Conservation (phyloP, 2,329 filamentous ascomycete species). For the Massarina eburnea region DNA sequence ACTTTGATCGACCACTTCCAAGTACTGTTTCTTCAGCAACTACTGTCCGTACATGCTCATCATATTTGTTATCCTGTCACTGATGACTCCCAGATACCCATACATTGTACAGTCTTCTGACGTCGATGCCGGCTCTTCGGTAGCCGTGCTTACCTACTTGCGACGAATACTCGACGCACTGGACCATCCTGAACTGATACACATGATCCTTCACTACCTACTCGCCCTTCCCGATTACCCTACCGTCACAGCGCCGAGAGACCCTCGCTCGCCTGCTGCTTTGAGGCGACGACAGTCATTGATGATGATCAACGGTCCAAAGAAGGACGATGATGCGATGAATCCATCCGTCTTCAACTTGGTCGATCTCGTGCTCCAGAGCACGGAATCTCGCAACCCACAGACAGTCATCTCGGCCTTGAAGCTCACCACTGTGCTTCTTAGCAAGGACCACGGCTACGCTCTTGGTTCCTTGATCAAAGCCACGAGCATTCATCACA, state of each 20-base stretch:
- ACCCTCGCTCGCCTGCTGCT: constrained; percentile 57
- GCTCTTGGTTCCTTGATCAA: constrained; percentile 75
- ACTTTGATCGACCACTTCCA: constrained; percentile 96
- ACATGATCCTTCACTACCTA: constrained; percentile 90
- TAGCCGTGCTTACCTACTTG: constrained; percentile 92
- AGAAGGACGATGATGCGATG: constrained; percentile 71
- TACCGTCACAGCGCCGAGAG: constrained; percentile 35
- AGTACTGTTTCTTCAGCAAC: constrained; percentile 90
- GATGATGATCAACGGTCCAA: constrained; percentile 79
- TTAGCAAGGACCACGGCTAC: constrained; percentile 86
- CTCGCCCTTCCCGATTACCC: constrained; percentile 71
- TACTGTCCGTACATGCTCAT: constrained; percentile 64
- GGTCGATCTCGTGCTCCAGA: constrained; percentile 85
- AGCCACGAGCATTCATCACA: constrained; percentile 60
- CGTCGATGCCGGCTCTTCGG: constrained; percentile 92
- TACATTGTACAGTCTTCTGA: constrained; percentile 96
- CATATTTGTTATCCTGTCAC: not conserved
- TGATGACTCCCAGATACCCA: constrained; percentile 68
- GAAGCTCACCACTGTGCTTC: constrained; percentile 80
- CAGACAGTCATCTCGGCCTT: constrained; percentile 90
- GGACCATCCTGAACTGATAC: constrained; percentile 90
- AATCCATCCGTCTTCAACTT: constrained; percentile 91
- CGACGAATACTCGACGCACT: constrained; percentile 87
- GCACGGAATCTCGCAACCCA: constrained; percentile 77
- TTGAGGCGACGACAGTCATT: constrained; percentile 84